These are phyloP conservation scores for Plasmodium coatneyi DNA, from an alignment of 169 alveolate species.

Conservation along the genomic window DNA sequence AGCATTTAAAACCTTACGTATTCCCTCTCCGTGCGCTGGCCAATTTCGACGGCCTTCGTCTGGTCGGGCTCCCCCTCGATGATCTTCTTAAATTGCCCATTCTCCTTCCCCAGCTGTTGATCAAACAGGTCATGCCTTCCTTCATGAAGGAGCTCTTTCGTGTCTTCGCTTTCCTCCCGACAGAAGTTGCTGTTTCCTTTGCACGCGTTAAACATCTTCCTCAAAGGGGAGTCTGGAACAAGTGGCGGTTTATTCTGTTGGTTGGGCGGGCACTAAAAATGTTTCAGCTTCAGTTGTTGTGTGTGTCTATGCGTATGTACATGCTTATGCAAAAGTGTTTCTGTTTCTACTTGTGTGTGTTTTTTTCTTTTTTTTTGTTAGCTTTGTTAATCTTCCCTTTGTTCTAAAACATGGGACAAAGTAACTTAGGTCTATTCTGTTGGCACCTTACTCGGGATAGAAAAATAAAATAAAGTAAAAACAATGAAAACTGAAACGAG, in stretches of 20 bases:
- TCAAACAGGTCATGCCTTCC: constrained; percentile 53
- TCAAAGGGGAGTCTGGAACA: not conserved
- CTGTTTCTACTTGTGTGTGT: not conserved
- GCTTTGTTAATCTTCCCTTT: not conserved
- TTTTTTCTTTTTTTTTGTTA: not conserved
- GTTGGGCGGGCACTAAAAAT: not conserved
- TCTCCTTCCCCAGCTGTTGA: constrained; percentile 20
- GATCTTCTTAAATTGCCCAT: constrained; percentile 13
- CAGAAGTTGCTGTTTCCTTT: constrained; percentile 35
- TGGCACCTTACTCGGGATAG: not conserved
- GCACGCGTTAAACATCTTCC: constrained; percentile 61
- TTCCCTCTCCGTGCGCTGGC: constrained; percentile 82
- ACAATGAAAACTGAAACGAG: not conserved
- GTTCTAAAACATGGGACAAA: not conserved
- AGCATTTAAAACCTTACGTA: constrained; percentile 66
- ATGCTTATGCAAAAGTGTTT: not conserved
- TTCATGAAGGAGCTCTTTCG: constrained; percentile 5
- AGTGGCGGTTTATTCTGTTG: not conserved
- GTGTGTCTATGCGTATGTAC: not conserved
- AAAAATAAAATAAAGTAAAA: not conserved
- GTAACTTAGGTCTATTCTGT: not conserved
- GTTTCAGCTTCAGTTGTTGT: not conserved
- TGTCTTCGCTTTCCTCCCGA: constrained; percentile 17
- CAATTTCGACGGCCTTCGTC: constrained; percentile 76
- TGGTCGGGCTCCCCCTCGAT: constrained; percentile 77